A percentile compares a stretch with the other conserved stretches of the same genome.
Evolutionary conservation across 2,329 filamentous ascomycete genomes (phyloP).

Genomic region (Clarireedia homoeocarpa): DNA sequence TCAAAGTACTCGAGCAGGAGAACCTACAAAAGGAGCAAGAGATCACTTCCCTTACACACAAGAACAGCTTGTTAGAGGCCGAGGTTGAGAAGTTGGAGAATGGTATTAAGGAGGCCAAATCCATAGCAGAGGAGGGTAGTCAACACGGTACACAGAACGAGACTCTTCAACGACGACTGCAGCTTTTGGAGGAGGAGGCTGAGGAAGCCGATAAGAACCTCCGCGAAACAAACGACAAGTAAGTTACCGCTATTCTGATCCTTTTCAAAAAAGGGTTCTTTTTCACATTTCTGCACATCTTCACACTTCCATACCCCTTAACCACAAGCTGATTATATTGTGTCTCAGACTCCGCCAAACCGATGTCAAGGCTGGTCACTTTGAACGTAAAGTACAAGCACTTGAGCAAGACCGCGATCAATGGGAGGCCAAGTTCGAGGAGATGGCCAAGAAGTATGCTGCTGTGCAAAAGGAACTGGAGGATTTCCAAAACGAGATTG

Average conservation of each 20-base stretch:
- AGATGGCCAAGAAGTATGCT: conserved; percentile 86
- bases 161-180: conserved; percentile 80
- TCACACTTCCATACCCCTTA: not conserved
- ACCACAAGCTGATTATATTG: conserved; percentile 13
- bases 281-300: conserved; percentile 6
- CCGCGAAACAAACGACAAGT: conserved; percentile 98
- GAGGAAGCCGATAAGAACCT: conserved; percentile 95
- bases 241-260: conserved; percentile 34
- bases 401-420: conserved; percentile 85
- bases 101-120: conserved; percentile 79
- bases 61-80: conserved; percentile 80
- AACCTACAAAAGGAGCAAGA: conserved; percentile 96
- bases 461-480: conserved; percentile 82
- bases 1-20: conserved; percentile 91
- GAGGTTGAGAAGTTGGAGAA: conserved; percentile 92
- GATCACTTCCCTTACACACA: conserved; percentile 92
- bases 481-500: conserved; percentile 84
- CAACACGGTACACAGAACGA: conserved; percentile 86
- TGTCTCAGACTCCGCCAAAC: conserved; percentile 81
- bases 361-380: conserved; percentile 98
- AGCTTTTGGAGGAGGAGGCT: conserved; percentile 95
- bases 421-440: conserved; percentile 97
- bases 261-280: conserved; percentile 2
- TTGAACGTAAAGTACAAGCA: conserved; percentile 97
- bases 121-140: conserved; percentile 71